phyloP scores from a whole-genome alignment of 306 rosid genomes.

The Rubus parviflorus region DNA sequence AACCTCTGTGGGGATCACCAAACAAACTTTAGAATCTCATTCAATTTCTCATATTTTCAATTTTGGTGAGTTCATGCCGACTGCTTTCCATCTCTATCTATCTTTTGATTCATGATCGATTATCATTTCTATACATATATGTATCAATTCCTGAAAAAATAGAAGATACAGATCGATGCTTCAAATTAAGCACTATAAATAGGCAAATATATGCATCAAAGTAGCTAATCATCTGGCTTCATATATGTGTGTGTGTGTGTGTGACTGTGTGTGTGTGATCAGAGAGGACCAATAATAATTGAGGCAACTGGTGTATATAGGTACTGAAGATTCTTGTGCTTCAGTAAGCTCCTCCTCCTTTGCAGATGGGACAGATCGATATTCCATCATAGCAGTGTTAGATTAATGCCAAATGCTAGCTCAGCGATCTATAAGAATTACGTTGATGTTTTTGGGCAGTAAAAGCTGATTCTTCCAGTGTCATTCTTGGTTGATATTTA shows the following conservation, averaged over 20 bases:
- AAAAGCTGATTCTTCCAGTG: neutral
- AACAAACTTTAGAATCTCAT: neutral
- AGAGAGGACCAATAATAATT: conserved; percentile 12
- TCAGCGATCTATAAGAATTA: neutral
- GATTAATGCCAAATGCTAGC: neutral
- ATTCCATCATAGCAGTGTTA: neutral
- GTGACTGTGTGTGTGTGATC: neutral
- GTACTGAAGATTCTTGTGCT: neutral
- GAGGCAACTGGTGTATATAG: neutral
- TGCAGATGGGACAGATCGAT: conserved; percentile 1
- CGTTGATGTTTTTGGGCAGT: neutral
- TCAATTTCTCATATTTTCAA: neutral
- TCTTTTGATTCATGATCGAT: neutral
- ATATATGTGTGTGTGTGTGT: neutral
- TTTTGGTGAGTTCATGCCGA: too few relatives aligned
- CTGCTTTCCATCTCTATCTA: too few relatives aligned
- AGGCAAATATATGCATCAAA: neutral
- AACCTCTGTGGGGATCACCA: conserved; percentile 3
- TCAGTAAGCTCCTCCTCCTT: neutral
- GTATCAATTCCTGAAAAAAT: neutral
- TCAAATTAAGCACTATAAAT: neutral
- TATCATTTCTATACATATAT: neutral
- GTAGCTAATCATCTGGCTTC: neutral
- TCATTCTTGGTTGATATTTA: neutral
- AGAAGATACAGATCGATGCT: neutral